Evolutionary conservation across 164 flowering plant genomes (phyloP).

Genomic region (Umbilicus rupestris): DNA sequence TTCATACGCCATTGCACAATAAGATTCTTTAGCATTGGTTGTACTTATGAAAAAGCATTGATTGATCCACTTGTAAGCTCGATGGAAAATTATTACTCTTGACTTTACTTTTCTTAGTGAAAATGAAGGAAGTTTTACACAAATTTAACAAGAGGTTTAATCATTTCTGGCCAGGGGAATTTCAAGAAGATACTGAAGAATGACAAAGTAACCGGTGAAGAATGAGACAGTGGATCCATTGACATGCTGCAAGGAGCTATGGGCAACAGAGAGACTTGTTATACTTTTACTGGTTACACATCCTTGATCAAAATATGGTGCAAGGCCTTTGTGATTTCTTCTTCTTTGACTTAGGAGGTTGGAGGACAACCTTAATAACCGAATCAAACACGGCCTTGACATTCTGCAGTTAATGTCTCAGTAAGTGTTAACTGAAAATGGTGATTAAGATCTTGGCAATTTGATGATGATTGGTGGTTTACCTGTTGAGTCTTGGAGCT

Average conservation of each 20-base stretch:
- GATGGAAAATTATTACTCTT: background rate
- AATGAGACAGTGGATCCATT: background rate
- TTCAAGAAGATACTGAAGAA: background rate
- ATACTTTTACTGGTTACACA: background rate
- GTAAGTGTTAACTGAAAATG: background rate
- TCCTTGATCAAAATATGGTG: slow-evolving; percentile 35
- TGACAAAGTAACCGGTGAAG: background rate
- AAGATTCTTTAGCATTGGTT: no score
- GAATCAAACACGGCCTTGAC: slow-evolving; percentile 64
- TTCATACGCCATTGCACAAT: no score
- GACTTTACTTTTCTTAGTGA: background rate
- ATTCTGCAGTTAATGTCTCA: slow-evolving; percentile 28
- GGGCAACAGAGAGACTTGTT: background rate
- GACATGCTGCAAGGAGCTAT: no score
- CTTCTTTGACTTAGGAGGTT: slow-evolving; percentile 56
- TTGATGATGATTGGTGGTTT: background rate
- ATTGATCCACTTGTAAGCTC: slow-evolving; percentile 11
- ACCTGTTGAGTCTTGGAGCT: slow-evolving; percentile 76
- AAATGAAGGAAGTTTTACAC: background rate
- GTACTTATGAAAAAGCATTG: no score
- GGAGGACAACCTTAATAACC: slow-evolving; percentile 60
- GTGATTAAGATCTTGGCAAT: background rate
- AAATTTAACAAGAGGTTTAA: background rate
- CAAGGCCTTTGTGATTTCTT: slow-evolving; percentile 34
- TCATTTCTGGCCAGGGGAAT: background rate